phyloP scores from a whole-genome alignment of 2,329 filamentous ascomycete genomes.

The Lasiodiplodia sp. region DNA sequence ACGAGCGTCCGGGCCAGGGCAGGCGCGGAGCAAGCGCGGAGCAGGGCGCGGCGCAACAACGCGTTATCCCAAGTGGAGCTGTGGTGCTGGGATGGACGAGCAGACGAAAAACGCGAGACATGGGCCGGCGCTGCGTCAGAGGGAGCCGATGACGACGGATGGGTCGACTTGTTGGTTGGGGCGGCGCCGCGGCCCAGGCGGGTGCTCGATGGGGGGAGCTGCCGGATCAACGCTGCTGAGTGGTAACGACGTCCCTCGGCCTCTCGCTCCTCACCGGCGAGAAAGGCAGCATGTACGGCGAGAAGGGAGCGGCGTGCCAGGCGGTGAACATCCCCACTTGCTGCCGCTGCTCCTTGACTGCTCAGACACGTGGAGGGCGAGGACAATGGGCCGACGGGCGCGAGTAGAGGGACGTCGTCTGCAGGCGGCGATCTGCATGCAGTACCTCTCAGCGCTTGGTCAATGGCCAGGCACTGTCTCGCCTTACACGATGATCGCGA shows the following conservation, averaged over 20 bases:
- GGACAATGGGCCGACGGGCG: slow-evolving; percentile 13
- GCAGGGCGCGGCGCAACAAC: slow-evolving; percentile 17
- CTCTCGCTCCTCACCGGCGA: neutral
- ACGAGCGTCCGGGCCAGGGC: slow-evolving; percentile 1
- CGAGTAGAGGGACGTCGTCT: neutral
- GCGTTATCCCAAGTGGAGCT: slow-evolving; percentile 22
- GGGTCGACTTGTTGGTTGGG: slow-evolving; percentile 17
- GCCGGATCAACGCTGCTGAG: slow-evolving; percentile 17
- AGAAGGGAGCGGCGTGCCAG: neutral
- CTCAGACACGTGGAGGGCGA: slow-evolving; percentile 20
- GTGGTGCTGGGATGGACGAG: slow-evolving; percentile 13
- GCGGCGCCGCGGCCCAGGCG: slow-evolving; percentile 20
- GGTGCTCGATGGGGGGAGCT: slow-evolving; percentile 19
- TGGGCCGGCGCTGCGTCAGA: neutral
- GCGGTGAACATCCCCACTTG: slow-evolving; percentile 21
- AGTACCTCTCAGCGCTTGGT: neutral
- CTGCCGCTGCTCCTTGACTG: neutral
- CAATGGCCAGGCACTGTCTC: slow-evolving; percentile 15
- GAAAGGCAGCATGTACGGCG: slow-evolving; percentile 4
- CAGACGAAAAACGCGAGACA: slow-evolving; percentile 4
- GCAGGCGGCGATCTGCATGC: slow-evolving; percentile 15
- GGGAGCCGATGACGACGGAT: slow-evolving; percentile 18
- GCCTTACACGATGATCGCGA: slow-evolving; percentile 19
- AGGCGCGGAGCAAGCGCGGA: slow-evolving; percentile 18
- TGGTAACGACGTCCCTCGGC: neutral